These are phyloP conservation scores for Penicillium brasilianum DNA, from an alignment of 2,329 filamentous ascomycete species.

Conservation along the genomic window DNA sequence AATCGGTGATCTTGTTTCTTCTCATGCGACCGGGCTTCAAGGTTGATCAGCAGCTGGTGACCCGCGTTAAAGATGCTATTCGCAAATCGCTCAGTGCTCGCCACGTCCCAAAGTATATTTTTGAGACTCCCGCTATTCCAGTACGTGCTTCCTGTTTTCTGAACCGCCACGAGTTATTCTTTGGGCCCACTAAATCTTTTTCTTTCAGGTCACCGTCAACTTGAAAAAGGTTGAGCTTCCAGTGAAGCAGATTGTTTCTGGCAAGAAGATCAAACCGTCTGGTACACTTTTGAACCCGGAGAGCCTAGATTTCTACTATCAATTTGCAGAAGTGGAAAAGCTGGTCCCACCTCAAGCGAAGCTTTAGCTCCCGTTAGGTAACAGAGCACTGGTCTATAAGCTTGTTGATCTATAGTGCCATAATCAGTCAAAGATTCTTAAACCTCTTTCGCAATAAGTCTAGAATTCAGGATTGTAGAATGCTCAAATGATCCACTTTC, in stretches of 20 bases:
- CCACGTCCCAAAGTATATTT: constrained; percentile 78
- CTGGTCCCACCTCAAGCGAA: constrained; percentile 45
- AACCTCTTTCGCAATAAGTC: too few relatives aligned
- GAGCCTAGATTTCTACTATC: constrained; percentile 78
- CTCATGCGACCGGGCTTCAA: constrained; percentile 63
- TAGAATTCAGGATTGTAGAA: background rate
- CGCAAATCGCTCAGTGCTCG: constrained; percentile 69
- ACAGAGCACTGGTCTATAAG: background rate
- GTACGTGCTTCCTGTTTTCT: constrained; percentile 52
- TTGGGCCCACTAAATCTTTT: background rate
- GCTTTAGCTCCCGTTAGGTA: constrained; percentile 5
- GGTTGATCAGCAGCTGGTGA: constrained; percentile 62
- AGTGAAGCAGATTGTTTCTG: constrained; percentile 82
- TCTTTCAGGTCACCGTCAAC: constrained; percentile 73
- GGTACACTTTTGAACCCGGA: constrained; percentile 78
- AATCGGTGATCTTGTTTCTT: constrained; percentile 64
- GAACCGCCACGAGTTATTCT: background rate
- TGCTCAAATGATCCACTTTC: too few relatives aligned
- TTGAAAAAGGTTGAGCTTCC: constrained; percentile 84
- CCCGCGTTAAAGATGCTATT: constrained; percentile 68
- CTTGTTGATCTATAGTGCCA: background rate
- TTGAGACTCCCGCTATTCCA: constrained; percentile 80
- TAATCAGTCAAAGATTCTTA: background rate
- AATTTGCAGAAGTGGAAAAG: constrained; percentile 74
- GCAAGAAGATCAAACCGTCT: constrained; percentile 73